Base-by-base conservation (phyloP, 176 grass and related monocot species). In the Oryza longistaminata region DNA sequence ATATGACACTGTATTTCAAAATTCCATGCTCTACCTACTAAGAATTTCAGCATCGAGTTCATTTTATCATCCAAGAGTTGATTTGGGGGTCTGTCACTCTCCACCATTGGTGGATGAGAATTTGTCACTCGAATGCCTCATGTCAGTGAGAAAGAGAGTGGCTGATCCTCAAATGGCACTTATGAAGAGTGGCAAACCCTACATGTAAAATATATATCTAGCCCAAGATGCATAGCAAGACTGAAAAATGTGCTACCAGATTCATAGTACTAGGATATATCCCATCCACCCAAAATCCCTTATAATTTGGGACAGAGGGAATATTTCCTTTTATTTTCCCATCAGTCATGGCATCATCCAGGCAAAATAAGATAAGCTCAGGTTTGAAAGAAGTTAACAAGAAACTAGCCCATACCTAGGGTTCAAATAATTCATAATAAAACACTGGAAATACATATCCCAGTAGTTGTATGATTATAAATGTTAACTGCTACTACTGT, bases 1-100 rank as follows among this genome's bases (percentile, higher is more conserved):
- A 35, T 80, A 86, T 74, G 69, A 31, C 48, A 66, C 7, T 72
- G 31, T 67, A 55, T 31, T 74, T 68, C 45, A 34, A 80, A n/a
- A 48, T 45, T 80, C 35, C 67, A 68, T 74, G 26, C 43, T 74
- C 37, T 67, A 17, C 60, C 81, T 74, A 35, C 48, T 68, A 75
- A 68, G 79, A 15, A 74, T 46, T 49, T 88, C 12, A 9, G 3
- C 2, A 5, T 83, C 14, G 25, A 78, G 68, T 39, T 21, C 15
- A 40, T 35, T 8, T 33, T 19, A 66, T 81, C 40, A 79, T 68
- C 58, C 13, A 84, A 71, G 60, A 73, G 75, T 42, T 79, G 68
- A 24, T 62, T 62, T 61, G 1, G 22, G 21, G 21, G 35, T 37
- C 35, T 37, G 35, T 22, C 55, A 61, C 17, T 61, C 21, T 22